Percentiles rank a stretch among this genome's conserved stretches.
These are phyloP conservation scores for Annulohypoxylon stygium DNA, from an alignment of 495 filamentous ascomycete genomes.

Conservation along the genomic window DNA sequence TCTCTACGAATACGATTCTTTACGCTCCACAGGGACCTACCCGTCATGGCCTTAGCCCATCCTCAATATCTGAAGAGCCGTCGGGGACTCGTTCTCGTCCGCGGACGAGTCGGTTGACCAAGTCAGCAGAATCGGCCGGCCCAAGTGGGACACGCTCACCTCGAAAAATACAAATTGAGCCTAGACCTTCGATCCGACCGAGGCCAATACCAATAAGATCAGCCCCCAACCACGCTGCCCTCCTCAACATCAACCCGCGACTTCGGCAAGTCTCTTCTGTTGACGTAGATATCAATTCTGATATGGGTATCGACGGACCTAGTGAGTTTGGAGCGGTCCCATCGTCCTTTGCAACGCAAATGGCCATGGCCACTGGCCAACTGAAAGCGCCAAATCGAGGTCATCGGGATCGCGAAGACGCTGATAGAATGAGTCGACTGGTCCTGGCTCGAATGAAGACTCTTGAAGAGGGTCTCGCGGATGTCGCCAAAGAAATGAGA, in stretches of 20 bases:
- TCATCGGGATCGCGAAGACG: constrained; percentile 65
- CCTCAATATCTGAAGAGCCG: constrained; percentile 61
- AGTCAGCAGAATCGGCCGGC: constrained; percentile 35
- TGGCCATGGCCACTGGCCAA: constrained; percentile 75
- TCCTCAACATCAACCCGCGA: constrained; percentile 51
- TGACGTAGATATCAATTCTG: constrained; percentile 77
- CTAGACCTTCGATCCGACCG: constrained; percentile 23
- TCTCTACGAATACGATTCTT: constrained; percentile 83
- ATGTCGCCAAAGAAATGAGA: constrained; percentile 87
- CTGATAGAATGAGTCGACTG: constrained; percentile 78
- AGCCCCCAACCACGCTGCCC: constrained; percentile 48
- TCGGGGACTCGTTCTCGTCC: constrained; percentile 49
- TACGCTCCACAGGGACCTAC: constrained; percentile 68
- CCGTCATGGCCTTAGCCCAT: constrained; percentile 60
- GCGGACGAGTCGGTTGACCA: constrained; percentile 49
- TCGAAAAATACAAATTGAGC: constrained; percentile 37
- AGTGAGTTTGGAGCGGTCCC: constrained; percentile 74
- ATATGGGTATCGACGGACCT: constrained; percentile 74
- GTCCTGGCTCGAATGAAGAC: constrained; percentile 93
- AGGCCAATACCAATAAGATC: constrained; percentile 45
- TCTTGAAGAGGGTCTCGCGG: constrained; percentile 86
- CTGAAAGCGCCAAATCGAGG: constrained; percentile 51
- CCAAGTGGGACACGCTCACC: constrained; percentile 47
- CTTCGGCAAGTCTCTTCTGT: constrained; percentile 66
- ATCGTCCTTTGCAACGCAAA: constrained; percentile 83